Evolutionary conservation across 2,329 filamentous ascomycete genomes (phyloP), one percentile per base, ranked within the genome.

Genomic region (Capronia americana): DNA sequence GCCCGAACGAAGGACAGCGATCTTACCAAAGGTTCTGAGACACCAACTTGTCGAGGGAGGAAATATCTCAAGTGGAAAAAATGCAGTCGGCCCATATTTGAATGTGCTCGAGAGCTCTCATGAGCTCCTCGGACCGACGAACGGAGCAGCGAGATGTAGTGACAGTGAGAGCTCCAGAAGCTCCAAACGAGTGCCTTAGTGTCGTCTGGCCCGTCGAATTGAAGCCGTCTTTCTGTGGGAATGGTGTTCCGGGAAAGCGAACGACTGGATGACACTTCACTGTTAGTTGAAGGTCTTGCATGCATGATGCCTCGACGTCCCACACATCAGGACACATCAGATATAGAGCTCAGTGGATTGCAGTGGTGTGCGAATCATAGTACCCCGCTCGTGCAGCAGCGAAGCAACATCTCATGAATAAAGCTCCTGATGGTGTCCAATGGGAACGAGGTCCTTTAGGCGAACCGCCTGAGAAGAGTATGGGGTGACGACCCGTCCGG

Each of bases 1-100:
- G 58, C 61, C 54, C 20, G 58, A 68, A 57, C 66, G 66, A 68
- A 65, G 44, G 65, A 61, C 60, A 57, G 56, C 48, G 57, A 57
- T 57, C 63, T 50, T 38, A 55, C 53, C 38, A 17, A 38, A 30
- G 57, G 38, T 60, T 56, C 46, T 28, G 57, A 46, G 30, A 12
- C 30, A 38, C 44, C n/a, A 44, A 26, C n/a, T 44, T 26, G 30
- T 44, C 20, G 58, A 53, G n/a, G 17, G 17, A 58, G 38, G 34
- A 50, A 59, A 24, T 8, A 44, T n/a, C 38, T n/a, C 5, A 10
- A n/a, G 38, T 8, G 17, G 38, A 44, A 44, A n/a, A 44, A n/a
- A n/a, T n/a, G 38, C 38, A 44, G 38, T 17, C 24, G 53, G 26
- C 34, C n/a, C 24, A 55, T 55, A 55, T 55, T 55, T 55, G 53